phyloP scores from a whole-genome alignment of 2,329 filamentous ascomycete species.

The Daldinia sp. region DNA sequence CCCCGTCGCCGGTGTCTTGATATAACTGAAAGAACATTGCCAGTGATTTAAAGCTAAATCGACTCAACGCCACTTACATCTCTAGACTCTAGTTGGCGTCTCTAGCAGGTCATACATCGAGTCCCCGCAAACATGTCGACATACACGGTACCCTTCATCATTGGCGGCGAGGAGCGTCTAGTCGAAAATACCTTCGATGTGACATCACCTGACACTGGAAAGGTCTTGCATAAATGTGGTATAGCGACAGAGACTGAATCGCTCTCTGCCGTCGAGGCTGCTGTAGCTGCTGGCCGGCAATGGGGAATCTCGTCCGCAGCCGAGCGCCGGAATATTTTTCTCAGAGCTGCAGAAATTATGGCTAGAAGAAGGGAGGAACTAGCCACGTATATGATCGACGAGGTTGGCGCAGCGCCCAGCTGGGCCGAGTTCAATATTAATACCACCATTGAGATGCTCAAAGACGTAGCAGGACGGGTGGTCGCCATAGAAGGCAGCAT shows the following conservation, averaged over 20 bases:
- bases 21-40: conserved; percentile 11
- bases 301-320: conserved; percentile 69
- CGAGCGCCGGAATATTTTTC: conserved; percentile 67
- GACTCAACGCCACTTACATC: conserved; percentile 6
- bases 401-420: conserved; percentile 44
- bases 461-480: conserved; percentile 51
- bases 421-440: conserved; percentile 49
- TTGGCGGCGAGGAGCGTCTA: conserved; percentile 55
- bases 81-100: too few species aligned
- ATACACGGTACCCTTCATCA: conserved; percentile 53
- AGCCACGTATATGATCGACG: conserved; percentile 58
- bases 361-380: conserved; percentile 62
- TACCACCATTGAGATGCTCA: conserved; percentile 46
- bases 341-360: conserved; percentile 68
- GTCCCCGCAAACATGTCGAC: conserved; percentile 37
- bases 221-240: conserved; percentile 62
- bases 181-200: conserved; percentile 63
- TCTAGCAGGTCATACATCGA: not conserved
- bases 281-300: conserved; percentile 66
- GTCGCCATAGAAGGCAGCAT: conserved; percentile 46
- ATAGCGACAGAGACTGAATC: conserved; percentile 64
- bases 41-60: conserved; percentile 8
- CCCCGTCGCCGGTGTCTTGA: conserved; percentile 12
- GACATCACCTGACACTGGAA: conserved; percentile 60
- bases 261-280: conserved; percentile 56